phyloP scores from a whole-genome alignment of 164 flowering plant species.

The Houttuynia cordata region DNA sequence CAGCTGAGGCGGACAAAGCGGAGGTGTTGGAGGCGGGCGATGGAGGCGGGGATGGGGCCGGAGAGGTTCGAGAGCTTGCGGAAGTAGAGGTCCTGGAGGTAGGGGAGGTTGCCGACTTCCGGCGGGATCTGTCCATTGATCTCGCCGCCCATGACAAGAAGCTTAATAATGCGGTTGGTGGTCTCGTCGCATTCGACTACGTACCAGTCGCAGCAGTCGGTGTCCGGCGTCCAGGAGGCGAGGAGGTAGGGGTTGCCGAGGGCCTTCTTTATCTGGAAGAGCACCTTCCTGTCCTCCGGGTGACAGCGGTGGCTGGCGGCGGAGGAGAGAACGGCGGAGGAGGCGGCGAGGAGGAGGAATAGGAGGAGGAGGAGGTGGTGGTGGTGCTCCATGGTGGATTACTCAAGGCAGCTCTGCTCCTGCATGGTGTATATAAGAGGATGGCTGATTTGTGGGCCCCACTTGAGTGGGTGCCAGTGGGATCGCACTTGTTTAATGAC shows the following conservation, averaged over 20 bases:
- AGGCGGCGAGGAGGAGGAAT: slow-evolving; percentile 3
- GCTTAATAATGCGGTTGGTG: slow-evolving; percentile 39
- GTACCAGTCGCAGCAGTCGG: slow-evolving; percentile 66
- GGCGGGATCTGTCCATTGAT: slow-evolving; percentile 50
- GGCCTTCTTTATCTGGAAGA: slow-evolving; percentile 44
- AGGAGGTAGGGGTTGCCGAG: slow-evolving; percentile 50
- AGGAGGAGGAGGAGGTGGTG: not conserved
- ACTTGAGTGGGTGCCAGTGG: no score
- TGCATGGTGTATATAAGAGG: no score
- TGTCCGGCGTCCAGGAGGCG: slow-evolving; percentile 37
- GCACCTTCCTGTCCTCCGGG: slow-evolving; percentile 50
- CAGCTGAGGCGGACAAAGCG: slow-evolving; percentile 27
- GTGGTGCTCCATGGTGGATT: no score
- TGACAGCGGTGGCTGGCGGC: slow-evolving; percentile 26
- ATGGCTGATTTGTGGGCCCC: no score
- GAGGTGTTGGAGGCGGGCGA: slow-evolving; percentile 53
- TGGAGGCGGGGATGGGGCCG: slow-evolving; percentile 44
- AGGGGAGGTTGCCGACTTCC: slow-evolving; percentile 47
- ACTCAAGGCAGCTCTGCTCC: no score
- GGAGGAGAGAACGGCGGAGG: slow-evolving; percentile 3
- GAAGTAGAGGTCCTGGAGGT: slow-evolving; percentile 38
- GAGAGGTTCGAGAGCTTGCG: slow-evolving; percentile 39
- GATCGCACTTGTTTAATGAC: no score
- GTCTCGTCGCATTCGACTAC: slow-evolving; percentile 30
- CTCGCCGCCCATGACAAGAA: slow-evolving; percentile 26